Evolutionary conservation across 73 alveolate genomes (phyloP), one percentile per base, ranked within the genome.

Genomic region (Blepharisma japonicum): DNA sequence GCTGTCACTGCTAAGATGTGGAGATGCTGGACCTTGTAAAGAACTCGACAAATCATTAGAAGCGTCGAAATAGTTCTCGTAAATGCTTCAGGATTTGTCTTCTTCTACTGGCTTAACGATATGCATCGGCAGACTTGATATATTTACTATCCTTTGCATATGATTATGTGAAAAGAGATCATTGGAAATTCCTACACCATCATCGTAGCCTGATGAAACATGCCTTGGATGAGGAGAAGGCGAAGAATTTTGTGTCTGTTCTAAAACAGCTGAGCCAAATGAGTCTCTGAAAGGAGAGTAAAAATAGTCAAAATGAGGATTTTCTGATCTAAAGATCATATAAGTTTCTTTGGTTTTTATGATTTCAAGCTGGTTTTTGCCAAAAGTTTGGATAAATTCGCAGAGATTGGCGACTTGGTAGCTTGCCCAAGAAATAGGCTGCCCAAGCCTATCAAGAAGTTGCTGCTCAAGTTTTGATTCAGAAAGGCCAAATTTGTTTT

Each of bases 361-460:
- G 2, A 61, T 25, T 61, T 61, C 74, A 61, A 61, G 23, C 74
- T 61, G 38, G 38, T 61, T 25, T 25, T 61, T 61, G 47, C 49
- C 74, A 61, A 14, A 39, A 14, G 74, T 25, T 39, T 11, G 14
- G 47, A 61, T 61, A 25, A 61, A 61, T 14, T 61, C 74, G 39
- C 38, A 8, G 14, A 61, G 74, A 18, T 14, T 9, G 2, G 47
- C 14, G 14, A 25, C 47, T 61, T 25, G 39, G 5, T 61, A 61
- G 23, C 18, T 9, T 20, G 11, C 46, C 48, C 74, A 61, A 1
- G 42, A 32, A 32, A 32, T 32, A 32, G 42, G 42, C 42, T 32
- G 42, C 42, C 42, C 42, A 32, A 32, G 42, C 3, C 42, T 32
- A 32, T 32, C 42, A 32, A 32, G 42, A 32, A 32, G 42, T 32